Evolutionary conservation across 345 rosid species (phyloP).

Genomic region (Eucalyptus guilfoylei): DNA sequence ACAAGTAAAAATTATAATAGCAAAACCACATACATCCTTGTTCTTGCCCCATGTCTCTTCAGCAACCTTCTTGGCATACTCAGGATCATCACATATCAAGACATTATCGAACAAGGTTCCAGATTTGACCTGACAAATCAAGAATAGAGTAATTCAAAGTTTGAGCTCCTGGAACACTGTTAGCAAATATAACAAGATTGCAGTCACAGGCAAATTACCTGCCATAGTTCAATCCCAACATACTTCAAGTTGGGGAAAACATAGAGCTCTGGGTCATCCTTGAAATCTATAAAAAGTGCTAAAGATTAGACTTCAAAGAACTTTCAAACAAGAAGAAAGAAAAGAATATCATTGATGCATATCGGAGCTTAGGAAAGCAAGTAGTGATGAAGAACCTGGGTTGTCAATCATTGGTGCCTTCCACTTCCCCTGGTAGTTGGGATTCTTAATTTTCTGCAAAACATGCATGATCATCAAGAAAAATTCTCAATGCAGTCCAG

Average conservation of each 20-base stretch:
- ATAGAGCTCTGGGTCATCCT: constrained; percentile 86
- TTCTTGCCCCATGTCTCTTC: constrained; percentile 37
- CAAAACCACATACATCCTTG: neutral
- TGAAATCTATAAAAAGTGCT: constrained; percentile 59
- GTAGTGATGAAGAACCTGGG: constrained; percentile 51
- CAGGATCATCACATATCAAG: constrained; percentile 38
- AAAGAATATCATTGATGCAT: neutral
- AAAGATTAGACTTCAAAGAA: neutral
- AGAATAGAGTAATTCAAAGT: neutral
- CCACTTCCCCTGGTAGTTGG: constrained; percentile 95
- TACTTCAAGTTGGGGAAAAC: constrained; percentile 88
- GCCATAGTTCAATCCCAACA: constrained; percentile 97
- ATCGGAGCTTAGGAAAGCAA: neutral
- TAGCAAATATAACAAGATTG: neutral
- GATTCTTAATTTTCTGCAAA: constrained; percentile 90
- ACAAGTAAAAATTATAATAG: neutral
- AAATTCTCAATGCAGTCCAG: neutral
- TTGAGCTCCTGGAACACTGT: neutral
- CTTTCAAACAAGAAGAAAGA: neutral
- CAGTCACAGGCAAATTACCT: constrained; percentile 33
- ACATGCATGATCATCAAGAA: neutral
- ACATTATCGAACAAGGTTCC: constrained; percentile 94
- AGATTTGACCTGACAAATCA: constrained; percentile 69
- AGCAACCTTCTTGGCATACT: constrained; percentile 28
- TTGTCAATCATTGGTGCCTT: constrained; percentile 94